A percentile compares a stretch with the other conserved stretches of the same genome.
Conservation (phyloP, 1,284 basidiomycete species). For the Ustilago curta region DNA sequence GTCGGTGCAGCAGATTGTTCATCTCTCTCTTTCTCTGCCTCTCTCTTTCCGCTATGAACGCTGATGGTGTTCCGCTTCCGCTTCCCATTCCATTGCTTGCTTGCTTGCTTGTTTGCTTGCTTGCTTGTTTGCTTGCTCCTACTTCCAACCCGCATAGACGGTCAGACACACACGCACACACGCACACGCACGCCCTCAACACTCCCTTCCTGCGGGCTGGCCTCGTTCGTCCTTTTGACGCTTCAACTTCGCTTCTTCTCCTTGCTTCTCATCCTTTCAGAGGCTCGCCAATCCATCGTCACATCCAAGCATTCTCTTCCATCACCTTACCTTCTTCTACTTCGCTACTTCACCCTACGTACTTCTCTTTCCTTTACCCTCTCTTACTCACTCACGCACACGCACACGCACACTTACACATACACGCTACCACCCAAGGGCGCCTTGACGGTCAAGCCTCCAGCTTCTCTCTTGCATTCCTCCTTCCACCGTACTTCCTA, state of each 20-base stretch:
- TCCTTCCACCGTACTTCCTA: background rate
- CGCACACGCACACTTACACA: no score
- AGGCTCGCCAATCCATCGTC: background rate
- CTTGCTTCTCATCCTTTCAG: background rate
- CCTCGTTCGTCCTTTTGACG: background rate
- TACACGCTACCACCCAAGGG: background rate
- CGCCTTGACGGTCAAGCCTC: constrained; percentile 29
- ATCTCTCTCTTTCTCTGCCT: no score
- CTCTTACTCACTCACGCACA: no score
- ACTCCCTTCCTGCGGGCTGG: background rate
- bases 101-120: constrained; percentile 9
- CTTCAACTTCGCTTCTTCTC: background rate
- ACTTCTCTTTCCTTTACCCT: background rate
- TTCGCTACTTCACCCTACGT: background rate
- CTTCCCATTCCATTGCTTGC: constrained; percentile 7
- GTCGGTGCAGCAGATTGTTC: no score
- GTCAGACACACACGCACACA: no score
- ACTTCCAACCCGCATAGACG: no score
- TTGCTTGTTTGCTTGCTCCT: background rate
- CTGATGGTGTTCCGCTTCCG: background rate
- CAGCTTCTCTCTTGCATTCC: background rate
- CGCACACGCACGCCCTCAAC: no score
- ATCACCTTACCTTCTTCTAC: background rate
- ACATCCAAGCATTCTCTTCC: background rate
- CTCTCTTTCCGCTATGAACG: no score